Percentiles rank a stretch among this genome's conserved stretches.
Evolutionary conservation across 768 basidiomycete genomes (phyloP).

Genomic region (Suillus alpinus): DNA sequence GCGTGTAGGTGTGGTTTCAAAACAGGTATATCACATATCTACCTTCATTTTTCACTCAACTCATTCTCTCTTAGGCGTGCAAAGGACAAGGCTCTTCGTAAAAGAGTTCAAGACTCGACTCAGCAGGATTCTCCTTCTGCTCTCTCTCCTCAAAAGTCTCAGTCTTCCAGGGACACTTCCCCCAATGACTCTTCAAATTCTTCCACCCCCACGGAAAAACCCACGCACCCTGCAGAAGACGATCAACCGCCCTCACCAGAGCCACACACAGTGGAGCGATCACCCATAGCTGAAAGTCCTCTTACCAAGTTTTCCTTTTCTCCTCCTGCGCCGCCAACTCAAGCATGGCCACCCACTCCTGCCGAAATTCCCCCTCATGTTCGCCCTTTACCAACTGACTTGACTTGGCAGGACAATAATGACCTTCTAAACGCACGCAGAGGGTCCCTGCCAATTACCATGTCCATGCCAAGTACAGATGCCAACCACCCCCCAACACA

Average conservation of each 20-base stretch:
- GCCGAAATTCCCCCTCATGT: constrained; percentile 21
- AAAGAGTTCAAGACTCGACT: constrained; percentile 37
- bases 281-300: constrained; percentile 8
- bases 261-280: constrained; percentile 3
- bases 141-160: constrained; percentile 9
- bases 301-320: constrained; percentile 24
- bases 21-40: constrained; percentile 53
- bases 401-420: constrained; percentile 22
- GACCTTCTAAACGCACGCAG: constrained; percentile 41
- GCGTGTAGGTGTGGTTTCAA: constrained; percentile 81
- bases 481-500: constrained; percentile 34
- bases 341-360: constrained; percentile 32
- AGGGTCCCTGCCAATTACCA: constrained; percentile 51
- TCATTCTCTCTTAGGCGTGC: constrained; percentile 54
- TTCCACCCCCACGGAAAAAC: constrained; percentile 42
- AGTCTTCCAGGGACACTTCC: constrained; percentile 22
- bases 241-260: constrained; percentile 8
- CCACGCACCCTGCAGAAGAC: constrained; percentile 21
- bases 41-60: constrained; percentile 1
- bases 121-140: constrained; percentile 16
- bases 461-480: constrained; percentile 22
- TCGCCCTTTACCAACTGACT: constrained; percentile 22
- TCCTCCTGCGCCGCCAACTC: constrained; percentile 16
- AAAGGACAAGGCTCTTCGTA: constrained; percentile 72
- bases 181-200: constrained; percentile 29